Evolutionary conservation across 2,329 filamentous ascomycete genomes (phyloP).

Genomic region (Cordyceps farinosa): DNA sequence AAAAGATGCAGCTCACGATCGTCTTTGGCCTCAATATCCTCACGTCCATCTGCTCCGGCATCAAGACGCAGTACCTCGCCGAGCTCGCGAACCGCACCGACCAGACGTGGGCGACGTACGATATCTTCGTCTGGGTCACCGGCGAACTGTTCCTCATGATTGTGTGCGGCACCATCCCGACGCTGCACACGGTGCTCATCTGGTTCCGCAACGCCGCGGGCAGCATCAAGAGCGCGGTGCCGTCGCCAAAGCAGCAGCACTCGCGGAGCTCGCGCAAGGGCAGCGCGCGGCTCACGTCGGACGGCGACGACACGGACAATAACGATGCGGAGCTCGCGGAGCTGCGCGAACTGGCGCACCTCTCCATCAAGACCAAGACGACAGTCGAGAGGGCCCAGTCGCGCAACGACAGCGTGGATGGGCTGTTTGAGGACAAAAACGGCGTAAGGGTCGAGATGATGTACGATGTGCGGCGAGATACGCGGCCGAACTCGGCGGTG

Average conservation of each 20-base stretch:
- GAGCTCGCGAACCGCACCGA: conserved; percentile 23
- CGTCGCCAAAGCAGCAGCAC: neutral
- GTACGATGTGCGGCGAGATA: conserved; percentile 21
- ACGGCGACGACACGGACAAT: conserved; percentile 6
- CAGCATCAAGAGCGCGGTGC: conserved; percentile 6
- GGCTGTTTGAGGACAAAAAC: conserved; percentile 18
- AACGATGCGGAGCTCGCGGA: conserved; percentile 18
- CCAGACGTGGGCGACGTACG: conserved; percentile 24
- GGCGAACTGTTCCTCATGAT: conserved; percentile 26
- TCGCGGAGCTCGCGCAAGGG: conserved; percentile 9
- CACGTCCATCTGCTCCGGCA: conserved; percentile 25
- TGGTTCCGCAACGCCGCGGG: conserved; percentile 17
- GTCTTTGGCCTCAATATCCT: conserved; percentile 25
- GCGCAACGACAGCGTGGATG: conserved; percentile 16
- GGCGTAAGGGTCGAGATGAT: conserved; percentile 20
- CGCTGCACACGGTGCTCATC: conserved; percentile 20
- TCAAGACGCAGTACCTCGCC: conserved; percentile 25
- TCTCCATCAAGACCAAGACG: conserved; percentile 21
- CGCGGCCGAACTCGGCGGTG: conserved; percentile 18
- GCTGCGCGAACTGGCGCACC: conserved; percentile 16
- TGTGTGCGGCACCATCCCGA: conserved; percentile 23
- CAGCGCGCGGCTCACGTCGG: conserved; percentile 11
- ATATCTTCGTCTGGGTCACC: conserved; percentile 25
- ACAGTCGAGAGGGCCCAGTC: conserved; percentile 17
- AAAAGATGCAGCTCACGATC: conserved; percentile 62